Evolutionary conservation across 2,329 filamentous ascomycete genomes (phyloP), one percentile per base, ranked within the genome.

Genomic region (Xylaria sp.): DNA sequence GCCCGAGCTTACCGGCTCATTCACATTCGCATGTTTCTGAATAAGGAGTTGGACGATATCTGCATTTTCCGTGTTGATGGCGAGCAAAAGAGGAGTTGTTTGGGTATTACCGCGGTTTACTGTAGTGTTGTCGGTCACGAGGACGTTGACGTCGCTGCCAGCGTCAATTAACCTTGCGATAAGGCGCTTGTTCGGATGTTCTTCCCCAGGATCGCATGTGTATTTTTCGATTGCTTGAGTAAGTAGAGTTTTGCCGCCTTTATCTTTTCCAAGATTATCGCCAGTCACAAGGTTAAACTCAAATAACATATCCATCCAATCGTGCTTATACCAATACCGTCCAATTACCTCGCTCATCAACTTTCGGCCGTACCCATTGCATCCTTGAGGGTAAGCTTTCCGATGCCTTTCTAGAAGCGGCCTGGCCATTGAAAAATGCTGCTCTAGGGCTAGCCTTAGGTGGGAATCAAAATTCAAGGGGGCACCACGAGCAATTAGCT

Each of bases 21-120:
- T 66, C 2, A 61, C 48, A 1, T 66, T 26, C 1, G 57, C 57
- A 10, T 48, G 28, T 36, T 13, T n/a, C 15, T 33, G 1, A 3
- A 66, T 15, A 1, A 66, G 33, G 38, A 66, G 57, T 31, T 28
- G 6, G 49, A 60, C 31, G 13, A 61, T 49, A 2, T 49, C 38
- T 5, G 0, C 11, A 3, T 17, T 49, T 11, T 13, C 40, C 2
- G 31, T 40, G 2, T 40, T 2, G 15, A 66, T 60, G 10, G 57
- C 57, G 0, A 2, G 2, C 17, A 66, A 17, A 20, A 56, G 40
- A 9, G 49, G n/a, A n/a, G n/a, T n/a, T n/a, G n/a, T n/a, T n/a
- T n/a, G n/a, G n/a, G n/a, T n/a, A n/a, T n/a, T n/a, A n/a, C n/a
- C n/a, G n/a, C n/a, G n/a, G n/a, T n/a, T n/a, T n/a, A n/a, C n/a